Evolutionary conservation across 2,329 filamentous ascomycete species (phyloP).

Genomic region (Knoxdaviesia capensis): DNA sequence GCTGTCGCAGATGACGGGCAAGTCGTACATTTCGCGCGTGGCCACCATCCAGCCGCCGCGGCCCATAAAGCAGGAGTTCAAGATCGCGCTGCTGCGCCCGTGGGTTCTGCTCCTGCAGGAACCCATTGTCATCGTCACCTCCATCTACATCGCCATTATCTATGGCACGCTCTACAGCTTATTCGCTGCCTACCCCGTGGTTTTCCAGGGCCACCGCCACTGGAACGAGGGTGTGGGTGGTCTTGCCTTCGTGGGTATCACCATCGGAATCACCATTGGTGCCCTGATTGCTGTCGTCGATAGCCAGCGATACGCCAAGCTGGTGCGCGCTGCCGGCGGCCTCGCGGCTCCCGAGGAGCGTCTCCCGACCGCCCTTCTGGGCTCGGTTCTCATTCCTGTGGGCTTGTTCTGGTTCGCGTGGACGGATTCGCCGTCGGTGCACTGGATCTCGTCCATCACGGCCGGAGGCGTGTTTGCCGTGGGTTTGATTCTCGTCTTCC

Average conservation of each 20-base stretch:
- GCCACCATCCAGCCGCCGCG: slow-evolving; percentile 22
- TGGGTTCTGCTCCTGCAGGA: slow-evolving; percentile 46
- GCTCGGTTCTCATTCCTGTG: slow-evolving; percentile 34
- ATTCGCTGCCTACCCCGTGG: slow-evolving; percentile 36
- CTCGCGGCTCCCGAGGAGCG: slow-evolving; percentile 43
- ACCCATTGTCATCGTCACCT: slow-evolving; percentile 43
- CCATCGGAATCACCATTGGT: slow-evolving; percentile 40
- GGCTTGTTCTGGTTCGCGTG: slow-evolving; percentile 48
- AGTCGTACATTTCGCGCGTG: slow-evolving; percentile 30
- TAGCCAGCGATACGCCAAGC: slow-evolving; percentile 29
- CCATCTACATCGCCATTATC: slow-evolving; percentile 41
- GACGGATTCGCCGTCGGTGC: slow-evolving; percentile 34
- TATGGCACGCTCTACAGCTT: slow-evolving; percentile 34
- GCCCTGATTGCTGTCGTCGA: slow-evolving; percentile 29
- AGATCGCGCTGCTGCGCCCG: slow-evolving; percentile 36
- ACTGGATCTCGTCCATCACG: slow-evolving; percentile 32
- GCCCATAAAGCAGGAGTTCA: slow-evolving; percentile 27
- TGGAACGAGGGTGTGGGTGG: slow-evolving; percentile 38
- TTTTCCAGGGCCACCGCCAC: slow-evolving; percentile 36
- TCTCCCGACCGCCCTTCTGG: slow-evolving; percentile 38
- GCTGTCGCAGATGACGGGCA: slow-evolving; percentile 30
- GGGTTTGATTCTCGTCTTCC: slow-evolving; percentile 42
- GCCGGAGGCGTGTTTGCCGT: slow-evolving; percentile 28
- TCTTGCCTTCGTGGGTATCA: slow-evolving; percentile 42
- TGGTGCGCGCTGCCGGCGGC: slow-evolving; percentile 24